Base-by-base conservation (phyloP, 768 basidiomycete species). In the Coprinopsis sp. region DNA sequence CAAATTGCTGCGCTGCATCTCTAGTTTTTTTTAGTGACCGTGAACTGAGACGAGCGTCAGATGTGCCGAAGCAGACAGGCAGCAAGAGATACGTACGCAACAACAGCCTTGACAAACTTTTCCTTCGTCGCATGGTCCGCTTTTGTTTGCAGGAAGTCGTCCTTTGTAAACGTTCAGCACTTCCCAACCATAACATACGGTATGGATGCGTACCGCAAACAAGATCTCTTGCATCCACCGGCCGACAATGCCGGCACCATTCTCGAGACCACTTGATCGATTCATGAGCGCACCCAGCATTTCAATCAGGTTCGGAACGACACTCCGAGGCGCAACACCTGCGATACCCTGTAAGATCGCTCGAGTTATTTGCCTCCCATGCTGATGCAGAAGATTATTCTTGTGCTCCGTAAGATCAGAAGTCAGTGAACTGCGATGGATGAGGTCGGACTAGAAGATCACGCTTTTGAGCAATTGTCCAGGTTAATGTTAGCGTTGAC, bases 1-100 rank as follows among this genome's bases (percentile, higher is more conserved):
- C 84, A 62, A 95, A 93, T 51, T 94, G 88, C 53, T 91, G 82
- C 10, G 90, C 82, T 0, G 91, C 91, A 30, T 92, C 91, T 51
- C 86, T 71, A 28, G 83, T 90, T 53, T 73, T 76, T 59, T 83
- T 85, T 2, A 81, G 67, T 14, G 86, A 86, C 33, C 87, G 76
- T 28, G 88, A 81, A 22, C 87, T 87, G 36, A 1, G 38, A 23
- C 46, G 30, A 47, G 36, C 29, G 16, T 4, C 16, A 49, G 41
- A 47, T 36, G n/a, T 42, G 13, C 11, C 28, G 5, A 23, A 40
- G 24, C 19, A 1, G 34, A 18, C 22, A 21, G 31, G 28, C 6
- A 25, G 10, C 13, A 22, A 34, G 13, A 3, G 31, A 7, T 13
- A 64, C 74, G 2, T 48, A 90, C 89, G 82, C 77, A 22, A 79